These are phyloP conservation scores for Irineochytrium annulatum DNA, from an alignment of 192 early-diverging fungal genomes.

Conservation along the genomic window DNA sequence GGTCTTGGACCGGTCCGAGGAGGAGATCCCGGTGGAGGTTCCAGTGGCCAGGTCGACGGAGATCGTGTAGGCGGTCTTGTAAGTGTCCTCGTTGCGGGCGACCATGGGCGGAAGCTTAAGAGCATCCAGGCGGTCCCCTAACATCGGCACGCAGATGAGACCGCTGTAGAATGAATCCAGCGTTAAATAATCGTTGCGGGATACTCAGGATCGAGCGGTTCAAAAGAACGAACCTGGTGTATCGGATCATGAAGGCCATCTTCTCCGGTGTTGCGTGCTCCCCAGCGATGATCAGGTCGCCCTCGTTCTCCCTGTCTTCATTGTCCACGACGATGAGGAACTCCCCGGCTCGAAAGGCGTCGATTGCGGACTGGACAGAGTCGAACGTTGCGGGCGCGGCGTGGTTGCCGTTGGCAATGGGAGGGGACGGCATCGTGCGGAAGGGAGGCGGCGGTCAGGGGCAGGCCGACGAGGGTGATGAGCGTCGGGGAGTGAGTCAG, in stretches of 20 bases:
- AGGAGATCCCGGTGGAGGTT: constrained; percentile 96
- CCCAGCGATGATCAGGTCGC: constrained; percentile 96
- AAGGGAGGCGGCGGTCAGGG: neutral
- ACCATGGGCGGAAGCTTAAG: constrained; percentile 95
- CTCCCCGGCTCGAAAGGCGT: constrained; percentile 67
- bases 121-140: constrained; percentile 73
- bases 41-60: constrained; percentile 67
- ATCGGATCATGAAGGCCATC: constrained; percentile 93
- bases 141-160: constrained; percentile 84
- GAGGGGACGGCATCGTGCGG: neutral
- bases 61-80: constrained; percentile 93
- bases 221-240: constrained; percentile 66
- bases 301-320: constrained; percentile 99
- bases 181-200: neutral
- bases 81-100: constrained; percentile 73
- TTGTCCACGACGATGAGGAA: constrained; percentile 93
- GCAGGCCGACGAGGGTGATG: too few species aligned
- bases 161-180: constrained; percentile 53
- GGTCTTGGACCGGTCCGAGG: constrained; percentile 81
- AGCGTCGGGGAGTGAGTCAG: too few species aligned
- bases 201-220: neutral
- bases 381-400: constrained; percentile 51
- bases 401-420: neutral
- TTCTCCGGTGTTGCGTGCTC: constrained; percentile 87
- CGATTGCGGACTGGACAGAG: constrained; percentile 61